Base-by-base conservation (phyloP, 2,329 filamentous ascomycete genomes). In the Diaporthe batatas region DNA sequence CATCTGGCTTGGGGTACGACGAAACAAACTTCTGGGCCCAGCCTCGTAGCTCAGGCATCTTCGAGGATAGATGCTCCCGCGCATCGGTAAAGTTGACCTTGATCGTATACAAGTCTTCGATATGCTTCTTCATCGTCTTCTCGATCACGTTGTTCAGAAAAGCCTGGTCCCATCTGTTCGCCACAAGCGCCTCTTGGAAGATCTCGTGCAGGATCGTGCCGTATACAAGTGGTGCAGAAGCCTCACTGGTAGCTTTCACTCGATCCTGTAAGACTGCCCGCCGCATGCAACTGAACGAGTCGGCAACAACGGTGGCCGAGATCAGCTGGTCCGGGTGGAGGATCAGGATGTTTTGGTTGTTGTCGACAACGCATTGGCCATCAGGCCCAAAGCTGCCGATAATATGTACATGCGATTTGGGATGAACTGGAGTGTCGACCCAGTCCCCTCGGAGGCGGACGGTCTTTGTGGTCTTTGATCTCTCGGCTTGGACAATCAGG, bases 251-350 rank as follows among this genome's bases (percentile, higher is more conserved):
- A 11, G 94, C 94, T 82, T 98, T 98, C 77, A 99, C 92, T 42
- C 96, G 92, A 81, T 99, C 96, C 81, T 98, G 95, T 34, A 99
- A 88, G 1, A 98, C 96, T 39, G 96, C 95, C 75, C 96, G 92
- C 23, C 96, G 92, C 80, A 93, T 92, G 80, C 96, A 99, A 32
- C 91, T 92, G 80, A 98, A 98, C 0, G 96, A 98, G 82, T 99
- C 96, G n/a, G 95, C 95, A 55, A 99, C 93, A 6, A 97, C 94
- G 0, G 96, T 98, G 3, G 96, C 93, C 2, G 96, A 98, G 69
- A 99, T 93, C 44, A 99, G 89, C 82, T 98, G 95, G 79, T 99
- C 96, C 0, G 96, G 96, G 79, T 99, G 95, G 18, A 99, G 84
- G 72, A 99, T 95, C 67, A 99, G 85, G 81, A 98, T 93, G 77